phyloP scores from a whole-genome alignment of 2,329 filamentous ascomycete species.

The Aspergillus japonicus region DNA sequence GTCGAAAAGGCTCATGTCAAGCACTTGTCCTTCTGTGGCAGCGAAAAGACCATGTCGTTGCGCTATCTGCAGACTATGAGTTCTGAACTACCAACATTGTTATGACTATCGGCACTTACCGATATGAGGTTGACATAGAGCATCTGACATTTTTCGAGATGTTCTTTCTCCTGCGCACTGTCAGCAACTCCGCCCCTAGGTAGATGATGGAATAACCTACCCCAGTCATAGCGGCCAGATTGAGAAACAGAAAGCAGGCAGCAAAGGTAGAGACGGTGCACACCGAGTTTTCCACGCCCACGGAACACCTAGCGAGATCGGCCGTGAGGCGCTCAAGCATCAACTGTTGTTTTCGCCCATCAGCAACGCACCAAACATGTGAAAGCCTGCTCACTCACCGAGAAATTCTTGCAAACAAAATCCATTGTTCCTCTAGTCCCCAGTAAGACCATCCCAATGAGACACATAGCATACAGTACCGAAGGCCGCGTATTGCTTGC shows the following conservation, averaged over 20 bases:
- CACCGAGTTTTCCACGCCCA: conserved; percentile 40
- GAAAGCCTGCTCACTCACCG: conserved; percentile 23
- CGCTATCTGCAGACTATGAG: conserved; percentile 33
- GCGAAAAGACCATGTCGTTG: conserved; percentile 54
- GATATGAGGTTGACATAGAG: conserved; percentile 52
- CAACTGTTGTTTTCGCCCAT: conserved; percentile 14
- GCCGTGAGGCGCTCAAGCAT: conserved; percentile 42
- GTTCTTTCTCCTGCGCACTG: conserved; percentile 37
- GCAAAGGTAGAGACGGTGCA: conserved; percentile 49
- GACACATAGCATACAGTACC: conserved; percentile 53
- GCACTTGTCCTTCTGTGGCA: conserved; percentile 45
- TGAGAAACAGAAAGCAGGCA: conserved; percentile 49
- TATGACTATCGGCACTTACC: conserved; percentile 20
- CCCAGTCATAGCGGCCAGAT: conserved; percentile 51
- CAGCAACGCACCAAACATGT: conserved; percentile 12
- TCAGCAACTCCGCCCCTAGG: neutral
- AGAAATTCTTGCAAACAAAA: conserved; percentile 51
- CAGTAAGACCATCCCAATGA: conserved; percentile 53
- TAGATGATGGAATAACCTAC: conserved; percentile 17
- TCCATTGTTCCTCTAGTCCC: conserved; percentile 52
- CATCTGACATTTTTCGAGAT: conserved; percentile 51
- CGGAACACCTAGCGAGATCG: conserved; percentile 46
- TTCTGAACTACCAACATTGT: neutral
- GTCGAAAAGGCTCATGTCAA: conserved; percentile 45
- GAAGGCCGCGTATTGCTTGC: conserved; percentile 49